These are phyloP conservation scores for Chenopodium berlandieri DNA, from an alignment of 148 eudicot species.

Conservation along the genomic window DNA sequence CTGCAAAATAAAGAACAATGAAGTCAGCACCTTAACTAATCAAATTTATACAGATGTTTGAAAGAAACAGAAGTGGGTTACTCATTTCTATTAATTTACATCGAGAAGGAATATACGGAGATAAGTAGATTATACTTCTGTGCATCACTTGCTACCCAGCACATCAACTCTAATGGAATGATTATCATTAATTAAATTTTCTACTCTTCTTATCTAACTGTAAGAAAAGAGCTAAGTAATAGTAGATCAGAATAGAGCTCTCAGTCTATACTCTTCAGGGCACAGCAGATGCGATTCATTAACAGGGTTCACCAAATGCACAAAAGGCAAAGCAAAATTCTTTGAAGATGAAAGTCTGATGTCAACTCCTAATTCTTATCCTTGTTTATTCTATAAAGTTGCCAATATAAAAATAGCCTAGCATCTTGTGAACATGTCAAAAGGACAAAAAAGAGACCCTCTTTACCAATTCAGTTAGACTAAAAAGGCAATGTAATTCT, in stretches of 20 bases:
- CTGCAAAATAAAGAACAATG: conserved; percentile 31
- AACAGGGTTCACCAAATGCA: neutral
- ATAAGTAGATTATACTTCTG: neutral
- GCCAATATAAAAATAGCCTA: neutral
- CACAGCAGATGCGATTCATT: too few relatives aligned
- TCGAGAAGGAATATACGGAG: neutral
- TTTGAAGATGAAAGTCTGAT: too few relatives aligned
- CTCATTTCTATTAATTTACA: neutral
- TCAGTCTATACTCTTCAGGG: too few relatives aligned
- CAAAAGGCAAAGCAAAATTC: neutral
- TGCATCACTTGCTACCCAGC: neutral
- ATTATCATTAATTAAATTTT: neutral
- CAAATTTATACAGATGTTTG: neutral
- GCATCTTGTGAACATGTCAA: neutral
- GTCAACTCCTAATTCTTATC: neutral
- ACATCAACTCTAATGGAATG: neutral
- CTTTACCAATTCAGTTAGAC: too few relatives aligned
- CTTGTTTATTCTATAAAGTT: too few relatives aligned
- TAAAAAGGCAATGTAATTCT: too few relatives aligned
- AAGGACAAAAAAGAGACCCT: neutral
- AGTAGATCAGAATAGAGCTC: too few relatives aligned
- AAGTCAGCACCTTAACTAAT: neutral
- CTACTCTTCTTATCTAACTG: neutral
- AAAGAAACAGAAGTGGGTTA: neutral
- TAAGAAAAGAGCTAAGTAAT: neutral